Evolutionary conservation across 768 basidiomycete species (phyloP), one percentile per base, ranked within the genome.

Genomic region (Solioccasus polychromus): DNA sequence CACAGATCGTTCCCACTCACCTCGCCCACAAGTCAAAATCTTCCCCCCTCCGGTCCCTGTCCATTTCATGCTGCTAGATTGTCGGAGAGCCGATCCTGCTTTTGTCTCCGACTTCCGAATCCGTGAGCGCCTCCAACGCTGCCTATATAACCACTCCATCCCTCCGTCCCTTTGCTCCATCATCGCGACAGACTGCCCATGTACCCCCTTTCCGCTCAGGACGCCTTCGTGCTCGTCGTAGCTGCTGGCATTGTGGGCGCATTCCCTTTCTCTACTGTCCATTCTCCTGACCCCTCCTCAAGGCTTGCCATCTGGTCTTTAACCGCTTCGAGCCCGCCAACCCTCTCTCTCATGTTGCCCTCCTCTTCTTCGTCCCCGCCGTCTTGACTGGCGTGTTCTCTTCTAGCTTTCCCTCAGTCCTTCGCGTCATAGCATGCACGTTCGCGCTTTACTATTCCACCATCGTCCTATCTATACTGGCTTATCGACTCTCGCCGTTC

Each of bases 401-500:
- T 4, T 39, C 44, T 5, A 49, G 35, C 48, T 52, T 55, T 25
- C 40, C 46, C 5, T 60, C 60, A 0, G 4, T 50, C 24, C 5
- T 45, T 6, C 50, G 39, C 18, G 46, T 51, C 2, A 14, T 54
- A 4, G 40, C 48, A 20, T 64, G 29, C 53, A 59, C 63, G 0
- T 57, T 42, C 38, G 15, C 50, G 31, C 52, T 68, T 19, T 69
- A 68, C 38, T 63, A 63, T 30, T 50, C 59, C 28, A 54, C 64
- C 35, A 39, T 69, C 20, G 31, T 71, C 24, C 4, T 53, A 19
- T 71, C 67, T 5, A 41, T 71, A 8, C 47, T 61, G n/a, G 31
- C 51, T 14, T 70, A 70, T 48, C 70, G 69, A 20, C 58, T 70
- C 7, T 69, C 68, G 5, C 69, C 70, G 3, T 60, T 67, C 34